Evolutionary conservation across 768 basidiomycete species (phyloP).

Genomic region (Candolleomyces aberdarensis): DNA sequence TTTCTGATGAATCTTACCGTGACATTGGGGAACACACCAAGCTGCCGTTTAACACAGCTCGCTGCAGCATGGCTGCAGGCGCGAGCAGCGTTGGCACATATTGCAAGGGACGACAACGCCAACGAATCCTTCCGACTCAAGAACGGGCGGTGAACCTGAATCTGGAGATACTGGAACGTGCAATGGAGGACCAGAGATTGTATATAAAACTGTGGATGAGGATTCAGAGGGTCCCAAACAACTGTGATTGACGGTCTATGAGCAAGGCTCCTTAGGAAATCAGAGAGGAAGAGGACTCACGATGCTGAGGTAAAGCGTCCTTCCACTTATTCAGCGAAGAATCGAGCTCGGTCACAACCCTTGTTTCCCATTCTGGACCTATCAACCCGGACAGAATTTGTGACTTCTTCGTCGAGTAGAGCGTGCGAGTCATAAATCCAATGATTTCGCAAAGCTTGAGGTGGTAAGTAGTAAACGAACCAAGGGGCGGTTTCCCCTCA

Average conservation of each 20-base stretch:
- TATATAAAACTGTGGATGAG: slow-evolving; percentile 35
- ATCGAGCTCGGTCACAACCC: slow-evolving; percentile 59
- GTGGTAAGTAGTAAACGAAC: slow-evolving; percentile 50
- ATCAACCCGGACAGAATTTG: slow-evolving; percentile 35
- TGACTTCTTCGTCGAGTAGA: slow-evolving; percentile 44
- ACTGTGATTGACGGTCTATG: slow-evolving; percentile 19
- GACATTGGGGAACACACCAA: slow-evolving; percentile 24
- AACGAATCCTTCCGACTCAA: slow-evolving; percentile 41
- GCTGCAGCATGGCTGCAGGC: slow-evolving; percentile 70
- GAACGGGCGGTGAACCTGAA: slow-evolving; percentile 71
- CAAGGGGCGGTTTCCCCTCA: slow-evolving; percentile 46
- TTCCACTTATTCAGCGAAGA: slow-evolving; percentile 62
- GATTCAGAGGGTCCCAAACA: slow-evolving; percentile 35
- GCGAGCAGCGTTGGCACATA: slow-evolving; percentile 71
- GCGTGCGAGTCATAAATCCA: slow-evolving; percentile 57
- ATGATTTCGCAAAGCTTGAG: slow-evolving; percentile 63
- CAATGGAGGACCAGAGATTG: slow-evolving; percentile 51
- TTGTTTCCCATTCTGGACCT: slow-evolving; percentile 55
- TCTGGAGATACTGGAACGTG: slow-evolving; percentile 50
- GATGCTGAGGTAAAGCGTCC: slow-evolving; percentile 53
- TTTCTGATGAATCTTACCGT: slow-evolving; percentile 18
- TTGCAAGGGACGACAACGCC: slow-evolving; percentile 57
- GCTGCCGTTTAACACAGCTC: slow-evolving; percentile 37
- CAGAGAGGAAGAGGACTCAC: slow-evolving; percentile 27
- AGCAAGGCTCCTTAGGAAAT: not conserved